Percentiles rank a stretch among this genome's conserved stretches.
Conservation (phyloP, 208 protist genomes). For the Leishmania turanica region DNA sequence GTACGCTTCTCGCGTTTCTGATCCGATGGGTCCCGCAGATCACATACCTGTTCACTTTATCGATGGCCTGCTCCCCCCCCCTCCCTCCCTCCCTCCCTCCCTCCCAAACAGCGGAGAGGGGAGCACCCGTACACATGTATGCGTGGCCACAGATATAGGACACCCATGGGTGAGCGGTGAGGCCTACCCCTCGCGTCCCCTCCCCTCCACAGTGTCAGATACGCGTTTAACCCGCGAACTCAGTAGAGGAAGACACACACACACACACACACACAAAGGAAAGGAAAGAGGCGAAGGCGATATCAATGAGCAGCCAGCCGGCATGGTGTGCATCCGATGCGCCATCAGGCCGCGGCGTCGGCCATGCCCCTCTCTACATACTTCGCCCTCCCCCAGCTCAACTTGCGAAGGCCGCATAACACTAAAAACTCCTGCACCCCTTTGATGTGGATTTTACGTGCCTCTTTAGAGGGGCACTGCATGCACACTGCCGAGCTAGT, state of each 20-base stretch:
- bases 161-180: background rate
- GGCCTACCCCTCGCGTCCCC: background rate
- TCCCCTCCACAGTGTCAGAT: background rate
- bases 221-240: background rate
- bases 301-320: background rate
- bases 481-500: background rate
- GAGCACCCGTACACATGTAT: background rate
- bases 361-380: background rate
- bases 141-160: background rate
- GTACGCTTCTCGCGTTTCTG: background rate
- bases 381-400: background rate
- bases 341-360: background rate
- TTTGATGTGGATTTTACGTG: background rate
- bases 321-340: background rate
- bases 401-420: background rate
- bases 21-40: background rate
- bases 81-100: no score
- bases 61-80: background rate
- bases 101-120: background rate
- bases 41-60: no score
- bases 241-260: background rate
- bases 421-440: background rate
- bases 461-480: background rate
- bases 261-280: background rate
- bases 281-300: background rate